A percentile compares a stretch with the other conserved stretches of the same genome.
phyloP scores from a whole-genome alignment of 306 rosid species.

The Quercus aquifolioides region DNA sequence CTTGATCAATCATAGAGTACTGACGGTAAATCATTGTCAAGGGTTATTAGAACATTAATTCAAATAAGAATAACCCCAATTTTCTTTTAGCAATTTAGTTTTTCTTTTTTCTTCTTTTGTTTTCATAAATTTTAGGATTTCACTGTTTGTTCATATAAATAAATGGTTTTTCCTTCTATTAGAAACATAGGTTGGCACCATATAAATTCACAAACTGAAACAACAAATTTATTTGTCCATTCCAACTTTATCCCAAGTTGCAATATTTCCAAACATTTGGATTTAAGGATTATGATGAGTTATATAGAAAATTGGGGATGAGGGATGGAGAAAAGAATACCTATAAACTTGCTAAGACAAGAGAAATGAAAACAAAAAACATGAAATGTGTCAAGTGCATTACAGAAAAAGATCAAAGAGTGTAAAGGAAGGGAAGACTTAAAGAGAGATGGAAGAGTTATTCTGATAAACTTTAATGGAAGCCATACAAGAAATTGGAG shows the following conservation, averaged over 20 bases:
- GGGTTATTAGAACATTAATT: not conserved
- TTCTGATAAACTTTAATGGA: no score
- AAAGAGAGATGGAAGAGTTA: no score
- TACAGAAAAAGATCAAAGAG: no score
- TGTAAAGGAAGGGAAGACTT: no score
- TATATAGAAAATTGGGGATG: no score
- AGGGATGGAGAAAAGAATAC: no score
- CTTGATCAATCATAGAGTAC: not conserved
- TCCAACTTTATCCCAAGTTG: not conserved
- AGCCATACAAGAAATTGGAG: no score
- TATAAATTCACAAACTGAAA: not conserved
- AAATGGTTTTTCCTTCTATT: not conserved
- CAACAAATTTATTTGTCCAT: not conserved
- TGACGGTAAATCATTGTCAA: not conserved
- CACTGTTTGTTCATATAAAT: not conserved
- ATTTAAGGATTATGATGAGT: no score
- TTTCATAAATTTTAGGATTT: not conserved
- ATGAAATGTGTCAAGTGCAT: no score
- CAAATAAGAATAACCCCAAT: not conserved
- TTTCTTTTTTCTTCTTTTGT: not conserved
- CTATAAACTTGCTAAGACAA: no score
- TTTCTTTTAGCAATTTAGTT: not conserved
- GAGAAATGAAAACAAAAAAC: no score
- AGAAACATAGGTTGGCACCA: not conserved
- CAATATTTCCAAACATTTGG: not conserved